Evolutionary conservation across 352 stramenopile genomes (phyloP), one percentile per base, ranked within the genome.

Genomic region (Phytophthora quininea): DNA sequence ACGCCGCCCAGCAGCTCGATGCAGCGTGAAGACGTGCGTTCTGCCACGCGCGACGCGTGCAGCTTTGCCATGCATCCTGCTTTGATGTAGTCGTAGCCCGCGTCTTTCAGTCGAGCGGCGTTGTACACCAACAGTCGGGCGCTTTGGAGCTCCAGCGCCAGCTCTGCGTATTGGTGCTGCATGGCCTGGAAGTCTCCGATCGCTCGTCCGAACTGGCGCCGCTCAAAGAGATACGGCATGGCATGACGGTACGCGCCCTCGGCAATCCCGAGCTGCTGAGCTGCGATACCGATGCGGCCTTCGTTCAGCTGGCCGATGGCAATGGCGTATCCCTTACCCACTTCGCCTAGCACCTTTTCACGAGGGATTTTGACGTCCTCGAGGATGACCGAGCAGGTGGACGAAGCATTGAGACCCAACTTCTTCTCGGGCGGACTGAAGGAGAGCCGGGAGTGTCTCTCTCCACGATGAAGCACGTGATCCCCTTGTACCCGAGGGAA

Each of bases 381-480:
- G 53, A 99, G 91, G 55, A 86, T 88, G 24, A 99, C 78, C 3
- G 93, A 85, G 77, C 93, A 98, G 0, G 96, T 99, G 30, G 89
- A 97, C 24, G 91, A 98, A 12, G 94, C 95, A 32, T 91, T 83
- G 30, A 99, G 87, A 27, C 96, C 96, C n/a, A 99, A 75, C 71
- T 99, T 99, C 60, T 97, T 92, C 77, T 99, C 96, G 0, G 89
- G 86, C 9, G 83, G 84, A 14, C 95, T 92, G 54, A 98, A 89
- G 45, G 80, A 82, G 9, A 99, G 12, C 93, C 90, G 50, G 94
- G 80, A 4, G 79, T 92, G 50, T 83, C 89, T 12, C 92, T 84
- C 67, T 98, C 92, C 8, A 99, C 91, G 71, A 98, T 92, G 71
- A 99, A 98, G 58, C 91, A 97, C 31, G 95, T 98, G 61, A 99